Evolutionary conservation across 805 yeast species (phyloP), one percentile per base, ranked within the genome.

Genomic region (Barnettozyma sucrosica): DNA sequence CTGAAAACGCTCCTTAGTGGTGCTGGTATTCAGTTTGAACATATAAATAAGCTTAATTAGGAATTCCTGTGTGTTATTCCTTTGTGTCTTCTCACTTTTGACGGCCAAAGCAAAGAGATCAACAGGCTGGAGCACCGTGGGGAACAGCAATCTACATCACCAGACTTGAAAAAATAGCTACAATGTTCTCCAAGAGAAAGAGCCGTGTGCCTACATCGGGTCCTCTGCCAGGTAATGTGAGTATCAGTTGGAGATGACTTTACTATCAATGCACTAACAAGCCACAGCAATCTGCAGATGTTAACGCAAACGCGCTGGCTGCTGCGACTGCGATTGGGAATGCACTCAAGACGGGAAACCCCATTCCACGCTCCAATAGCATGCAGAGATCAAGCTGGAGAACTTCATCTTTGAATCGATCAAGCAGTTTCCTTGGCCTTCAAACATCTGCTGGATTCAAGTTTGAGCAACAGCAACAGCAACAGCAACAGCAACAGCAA

Each of bases 321-420:
- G 86, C 86, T 23, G 85, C 85, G 3, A 65, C 77, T 7, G 78
- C 78, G 4, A 72, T 77, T 49, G 81, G 81, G 2, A 65, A 66
- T 44, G 79, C 80, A 1, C 49, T 76, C 45, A 69, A 66, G 53
- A 65, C 57, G 28, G 66, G 58, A 23, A 57, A 38, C 21, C 64
- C 58, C 26, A 64, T 61, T 16, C 63, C 65, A 25, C 51, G 65
- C 32, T 52, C 62, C 6, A 61, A 57, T 47, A 56, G 62, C n/a
- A 34, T 61, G 5, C 56, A 52, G 38, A 52, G 55, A 39, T 45
- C 51, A 23, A 45, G 56, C 16, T 25, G 33, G 40, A 24, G 46
- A 14, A 42, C 32, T n/a, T 16, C 34, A 6, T 25, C 40, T 7
- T 32, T 46, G 7, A 41, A 49, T 19, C 54, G 62, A 36, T 52